Percentiles rank a stretch among this genome's conserved stretches.
These are phyloP conservation scores for Daldinia loculata DNA, from an alignment of 495 filamentous ascomycete genomes.

Conservation along the genomic window DNA sequence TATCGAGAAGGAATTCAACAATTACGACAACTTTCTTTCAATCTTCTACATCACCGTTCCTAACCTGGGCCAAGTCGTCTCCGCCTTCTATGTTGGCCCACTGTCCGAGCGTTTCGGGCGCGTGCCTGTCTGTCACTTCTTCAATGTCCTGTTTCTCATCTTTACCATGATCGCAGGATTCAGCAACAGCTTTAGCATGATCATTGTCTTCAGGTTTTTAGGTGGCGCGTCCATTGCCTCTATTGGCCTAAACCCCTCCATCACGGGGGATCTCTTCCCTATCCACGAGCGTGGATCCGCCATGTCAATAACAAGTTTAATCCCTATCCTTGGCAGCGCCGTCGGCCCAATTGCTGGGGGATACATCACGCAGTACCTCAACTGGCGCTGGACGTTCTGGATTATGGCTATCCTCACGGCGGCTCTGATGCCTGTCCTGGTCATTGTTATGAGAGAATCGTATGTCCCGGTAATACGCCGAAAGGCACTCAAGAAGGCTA, in stretches of 20 bases:
- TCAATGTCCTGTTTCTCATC: not conserved
- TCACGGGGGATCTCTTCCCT: not conserved
- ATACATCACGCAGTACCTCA: not conserved
- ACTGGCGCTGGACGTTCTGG: not conserved
- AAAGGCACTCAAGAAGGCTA: not conserved
- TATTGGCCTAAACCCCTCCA: not conserved
- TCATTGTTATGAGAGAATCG: not conserved
- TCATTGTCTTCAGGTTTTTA: not conserved
- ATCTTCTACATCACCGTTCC: not conserved
- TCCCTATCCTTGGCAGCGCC: not conserved
- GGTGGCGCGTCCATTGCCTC: not conserved
- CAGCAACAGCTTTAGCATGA: not conserved
- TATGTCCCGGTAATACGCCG: not conserved
- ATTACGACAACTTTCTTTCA: not conserved
- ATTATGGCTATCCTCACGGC: not conserved
- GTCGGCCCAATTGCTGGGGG: not conserved
- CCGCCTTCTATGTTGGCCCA: not conserved
- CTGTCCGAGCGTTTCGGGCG: slow-evolving; percentile 1
- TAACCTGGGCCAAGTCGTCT: not conserved
- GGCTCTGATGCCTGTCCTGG: not conserved
- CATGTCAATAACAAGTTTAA: not conserved
- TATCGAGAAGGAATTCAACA: not conserved
- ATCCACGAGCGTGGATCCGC: not conserved
- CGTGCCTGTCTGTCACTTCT: not conserved
- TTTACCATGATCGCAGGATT: not conserved